A percentile compares a stretch with the other conserved stretches of the same genome.
Evolutionary conservation across 495 filamentous ascomycete species (phyloP).

Genomic region (Aspergillus bertholletiae): DNA sequence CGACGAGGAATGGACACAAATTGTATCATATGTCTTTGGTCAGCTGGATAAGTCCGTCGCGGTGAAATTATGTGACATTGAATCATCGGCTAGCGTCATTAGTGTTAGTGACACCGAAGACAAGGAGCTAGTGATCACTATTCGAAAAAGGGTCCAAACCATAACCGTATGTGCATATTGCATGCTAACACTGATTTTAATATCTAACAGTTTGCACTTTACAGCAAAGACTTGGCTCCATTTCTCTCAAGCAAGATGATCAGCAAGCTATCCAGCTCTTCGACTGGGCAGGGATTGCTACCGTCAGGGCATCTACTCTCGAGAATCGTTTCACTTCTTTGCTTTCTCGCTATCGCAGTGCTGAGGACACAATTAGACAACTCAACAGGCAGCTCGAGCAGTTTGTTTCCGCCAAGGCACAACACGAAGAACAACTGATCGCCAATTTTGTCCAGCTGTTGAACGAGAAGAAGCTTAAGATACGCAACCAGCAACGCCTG

Average conservation of each 20-base stretch:
- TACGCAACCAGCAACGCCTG: conserved; percentile 73
- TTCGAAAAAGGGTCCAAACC: conserved; percentile 53
- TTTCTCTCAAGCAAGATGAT: conserved; percentile 58
- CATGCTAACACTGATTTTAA: neutral
- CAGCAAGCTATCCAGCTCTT: conserved; percentile 66
- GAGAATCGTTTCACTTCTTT: conserved; percentile 46
- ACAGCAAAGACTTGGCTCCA: conserved; percentile 67
- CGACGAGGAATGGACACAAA: conserved; percentile 55
- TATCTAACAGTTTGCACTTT: conserved; percentile 5
- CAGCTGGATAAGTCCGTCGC: conserved; percentile 13
- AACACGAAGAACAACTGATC: conserved; percentile 67
- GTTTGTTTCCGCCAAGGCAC: conserved; percentile 59
- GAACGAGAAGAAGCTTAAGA: conserved; percentile 91
- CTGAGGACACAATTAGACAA: conserved; percentile 45
- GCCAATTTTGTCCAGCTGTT: conserved; percentile 68
- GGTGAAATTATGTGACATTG: conserved; percentile 24
- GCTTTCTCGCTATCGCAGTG: conserved; percentile 35
- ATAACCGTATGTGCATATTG: conserved; percentile 44
- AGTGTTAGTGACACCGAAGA: conserved; percentile 22
- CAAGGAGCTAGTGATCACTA: conserved; percentile 43
- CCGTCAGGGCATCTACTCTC: conserved; percentile 36
- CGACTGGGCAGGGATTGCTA: conserved; percentile 63
- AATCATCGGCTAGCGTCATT: conserved; percentile 33
- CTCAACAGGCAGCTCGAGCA: conserved; percentile 60
- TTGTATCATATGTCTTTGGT: conserved; percentile 37